phyloP scores from a whole-genome alignment of 495 filamentous ascomycete species.

The Aspergillus sclerotioniger region DNA sequence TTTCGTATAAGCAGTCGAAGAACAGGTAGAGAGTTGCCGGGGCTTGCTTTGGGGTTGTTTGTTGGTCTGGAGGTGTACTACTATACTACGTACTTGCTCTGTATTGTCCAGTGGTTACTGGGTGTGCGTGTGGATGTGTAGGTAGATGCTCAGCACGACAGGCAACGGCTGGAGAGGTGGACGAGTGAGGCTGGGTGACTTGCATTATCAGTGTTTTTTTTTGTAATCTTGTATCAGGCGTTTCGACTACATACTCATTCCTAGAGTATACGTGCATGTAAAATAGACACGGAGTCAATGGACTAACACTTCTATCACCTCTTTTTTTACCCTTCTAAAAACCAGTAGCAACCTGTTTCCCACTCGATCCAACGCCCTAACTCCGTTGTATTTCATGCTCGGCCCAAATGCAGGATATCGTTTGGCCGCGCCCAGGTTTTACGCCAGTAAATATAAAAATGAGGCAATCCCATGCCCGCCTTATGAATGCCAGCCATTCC shows the following conservation, averaged over 20 bases:
- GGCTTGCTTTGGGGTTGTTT: constrained; percentile 10
- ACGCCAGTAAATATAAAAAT: constrained; percentile 14
- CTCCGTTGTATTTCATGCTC: constrained; percentile 5
- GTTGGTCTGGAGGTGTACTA: too few species aligned
- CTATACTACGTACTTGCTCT: constrained; percentile 4
- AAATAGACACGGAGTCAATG: too few species aligned
- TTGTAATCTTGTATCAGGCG: constrained; percentile 5
- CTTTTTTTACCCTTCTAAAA: too few species aligned
- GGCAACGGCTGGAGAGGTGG: too few species aligned
- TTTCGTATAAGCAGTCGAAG: constrained; percentile 76
- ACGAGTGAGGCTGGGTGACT: too few species aligned
- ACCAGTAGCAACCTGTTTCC: not conserved
- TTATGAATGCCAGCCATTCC: not conserved
- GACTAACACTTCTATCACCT: too few species aligned
- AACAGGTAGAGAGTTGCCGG: constrained; percentile 54
- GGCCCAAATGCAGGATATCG: constrained; percentile 25
- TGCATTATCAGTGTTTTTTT: not conserved
- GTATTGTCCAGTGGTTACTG: not conserved
- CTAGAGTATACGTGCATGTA: too few species aligned
- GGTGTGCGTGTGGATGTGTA: too few species aligned
- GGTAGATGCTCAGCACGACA: too few species aligned
- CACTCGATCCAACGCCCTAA: constrained; percentile 1
- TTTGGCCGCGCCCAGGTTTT: constrained; percentile 25
- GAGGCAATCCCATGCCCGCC: not conserved
- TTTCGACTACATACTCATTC: not conserved